A percentile compares a stretch with the other conserved stretches of the same genome.
Conservation (phyloP, 164 flowering plant genomes). For the Berberis vulgaris region DNA sequence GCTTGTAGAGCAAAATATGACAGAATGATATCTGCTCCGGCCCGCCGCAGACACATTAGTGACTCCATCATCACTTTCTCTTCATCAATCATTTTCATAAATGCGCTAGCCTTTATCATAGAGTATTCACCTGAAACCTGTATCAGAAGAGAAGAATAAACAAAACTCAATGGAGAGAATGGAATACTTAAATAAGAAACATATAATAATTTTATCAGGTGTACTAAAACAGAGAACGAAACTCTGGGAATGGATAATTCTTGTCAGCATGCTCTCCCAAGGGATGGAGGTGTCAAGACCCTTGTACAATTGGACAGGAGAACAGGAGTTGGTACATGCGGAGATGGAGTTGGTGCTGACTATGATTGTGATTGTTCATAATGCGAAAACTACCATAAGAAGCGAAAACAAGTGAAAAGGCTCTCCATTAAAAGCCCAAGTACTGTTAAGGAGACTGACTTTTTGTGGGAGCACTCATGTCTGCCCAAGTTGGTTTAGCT, state of each 20-base stretch:
- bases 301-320: constrained; percentile 3
- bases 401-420: constrained; percentile 16
- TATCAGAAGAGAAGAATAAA: constrained; percentile 3
- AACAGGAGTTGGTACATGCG: constrained; percentile 4
- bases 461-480: constrained; percentile 11
- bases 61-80: constrained; percentile 91
- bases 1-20: constrained; percentile 57
- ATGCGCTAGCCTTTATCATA: constrained; percentile 89
- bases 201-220: constrained; percentile 7
- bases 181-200: background rate
- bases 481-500: constrained; percentile 11
- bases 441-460: background rate
- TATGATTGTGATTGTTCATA: constrained; percentile 36
- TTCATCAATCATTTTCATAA: constrained; percentile 82
- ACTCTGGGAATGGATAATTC: constrained; percentile 2
- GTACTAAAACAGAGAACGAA: constrained; percentile 11
- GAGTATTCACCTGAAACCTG: constrained; percentile 97
- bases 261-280: constrained; percentile 3
- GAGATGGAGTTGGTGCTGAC: background rate
- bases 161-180: background rate
- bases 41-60: constrained; percentile 75
- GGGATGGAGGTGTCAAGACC: constrained; percentile 14
- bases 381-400: constrained; percentile 11
- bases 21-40: constrained; percentile 89
- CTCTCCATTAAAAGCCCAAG: constrained; percentile 5